Conservation (phyloP, 176 grass and related monocot genomes). For the Oryza glumipatula region DNA sequence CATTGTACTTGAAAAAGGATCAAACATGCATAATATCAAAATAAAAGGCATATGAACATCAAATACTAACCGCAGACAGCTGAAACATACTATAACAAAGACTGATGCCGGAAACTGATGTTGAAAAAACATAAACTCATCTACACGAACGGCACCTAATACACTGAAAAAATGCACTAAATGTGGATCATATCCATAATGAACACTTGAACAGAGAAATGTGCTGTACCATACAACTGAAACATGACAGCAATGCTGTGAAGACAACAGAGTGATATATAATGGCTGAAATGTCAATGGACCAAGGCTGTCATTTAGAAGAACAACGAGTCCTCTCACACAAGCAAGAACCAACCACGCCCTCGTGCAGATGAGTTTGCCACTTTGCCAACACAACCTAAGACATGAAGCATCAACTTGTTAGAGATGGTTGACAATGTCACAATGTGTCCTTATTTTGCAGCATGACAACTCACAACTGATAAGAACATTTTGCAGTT, state of each 20-base stretch:
- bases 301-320: neutral
- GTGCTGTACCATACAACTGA: neutral
- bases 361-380: constrained; percentile 23
- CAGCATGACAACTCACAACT: neutral
- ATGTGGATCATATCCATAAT: neutral
- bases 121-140: neutral
- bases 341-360: neutral
- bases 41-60: neutral
- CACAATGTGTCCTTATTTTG: neutral
- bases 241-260: neutral
- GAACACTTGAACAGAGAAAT: neutral
- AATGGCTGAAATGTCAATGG: neutral
- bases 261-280: neutral
- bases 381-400: neutral
- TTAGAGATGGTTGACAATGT: neutral
- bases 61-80: neutral
- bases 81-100: neutral
- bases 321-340: neutral
- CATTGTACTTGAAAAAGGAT: neutral
- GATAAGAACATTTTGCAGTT: neutral
- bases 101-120: no score
- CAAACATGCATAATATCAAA: neutral
- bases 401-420: neutral
- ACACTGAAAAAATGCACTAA: neutral
- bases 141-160: neutral